Evolutionary conservation across 129 eudicot species (phyloP), one percentile per base, ranked within the genome.

Genomic region (Flaveria linearis): DNA sequence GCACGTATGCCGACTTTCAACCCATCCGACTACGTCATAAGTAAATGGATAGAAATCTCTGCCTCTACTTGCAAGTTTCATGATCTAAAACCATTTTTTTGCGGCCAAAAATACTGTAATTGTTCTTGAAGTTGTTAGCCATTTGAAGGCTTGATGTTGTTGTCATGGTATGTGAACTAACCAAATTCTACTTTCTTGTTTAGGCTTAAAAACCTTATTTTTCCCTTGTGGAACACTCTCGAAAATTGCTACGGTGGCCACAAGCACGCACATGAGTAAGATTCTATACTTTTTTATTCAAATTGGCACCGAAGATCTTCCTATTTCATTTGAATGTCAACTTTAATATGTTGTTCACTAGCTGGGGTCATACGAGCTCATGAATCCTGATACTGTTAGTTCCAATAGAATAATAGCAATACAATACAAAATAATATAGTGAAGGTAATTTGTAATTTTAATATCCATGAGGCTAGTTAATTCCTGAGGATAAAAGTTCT

Each of bases 211-310:
- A 84, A 95, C 99, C 56, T 52, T 83, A 28, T 68, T 89, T 50
- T 91, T 81, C 80, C 99, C 99, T n/a, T 95, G 99, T 86, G 96
- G 96, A 28, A 87, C 97, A 57, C 82, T 95, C 72, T 90, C 99
- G 61, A 91, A 80, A 72, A 84, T 95, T 72, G 96, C 97, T 45
- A 82, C 88, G 5, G 97, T 84, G 61, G 97, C 99, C 74, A 87
- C 85, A 71, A 80, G 83, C 72, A 87, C 78, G 80, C 85, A 87
- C 75, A 82, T 85, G 58, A 84, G 99, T 95, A 86, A 89, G 97
- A 84, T 47, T 15, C 51, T 28, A 36, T 55, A 25, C 65, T 33
- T 79, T 62, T n/a, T 9, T 8, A 13, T 25, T 76, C 49, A 76
- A 64, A 25, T 23, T 68, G 5, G 9, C 68, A 51, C 66, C 17